Evolutionary conservation across 1,284 basidiomycete genomes (phyloP), one percentile per base, ranked within the genome.

Genomic region (Binderoboletus segoi): DNA sequence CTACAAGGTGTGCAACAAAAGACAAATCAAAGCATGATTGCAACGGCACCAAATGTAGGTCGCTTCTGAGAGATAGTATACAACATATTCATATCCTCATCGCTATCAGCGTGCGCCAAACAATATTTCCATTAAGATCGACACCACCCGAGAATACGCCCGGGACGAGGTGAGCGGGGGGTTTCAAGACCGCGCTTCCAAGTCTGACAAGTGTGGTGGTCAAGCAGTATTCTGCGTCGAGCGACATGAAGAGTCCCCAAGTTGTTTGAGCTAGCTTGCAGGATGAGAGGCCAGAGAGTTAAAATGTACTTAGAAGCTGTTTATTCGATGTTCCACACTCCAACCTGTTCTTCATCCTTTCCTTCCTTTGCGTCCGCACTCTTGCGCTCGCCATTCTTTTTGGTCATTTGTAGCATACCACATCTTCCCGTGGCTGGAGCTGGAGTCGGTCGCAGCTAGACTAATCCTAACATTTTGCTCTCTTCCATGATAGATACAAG

Each of bases 71-170:
- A 20, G 10, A 20, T 37, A 3, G 10, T 3, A 1, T 21, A 16
- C 8, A 4, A 10, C 23, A n/a, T 28, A 11, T 40, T 21, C 23
- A n/a, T 28, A 11, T 40, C 20, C 54, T 68, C 20, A 73, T 41
- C 8, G 32, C 18, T 41, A 4, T 51, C 41, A 70, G 67, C 67
- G 61, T 2, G 2, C 26, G 11, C 56, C 69, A 6, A 74, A 74
- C 46, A 74, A 73, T 18, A 70, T 70, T 38, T 67, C 70, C 16
- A 73, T 70, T 57, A 70, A 71, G 38, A 70, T 70, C 11, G 69
- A 70, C 37, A 73, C 69, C 3, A 72, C 72, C 1, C 69, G 73
- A 32, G 69, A 71, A 35, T 67, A 55, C 26, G 49, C 63, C 2
- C 68, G 61, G 18, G 72, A 71, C 38, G 69, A 73, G 60, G 70